phyloP scores from a whole-genome alignment of 2,329 filamentous ascomycete species.

The Talaromyces islandicus region DNA sequence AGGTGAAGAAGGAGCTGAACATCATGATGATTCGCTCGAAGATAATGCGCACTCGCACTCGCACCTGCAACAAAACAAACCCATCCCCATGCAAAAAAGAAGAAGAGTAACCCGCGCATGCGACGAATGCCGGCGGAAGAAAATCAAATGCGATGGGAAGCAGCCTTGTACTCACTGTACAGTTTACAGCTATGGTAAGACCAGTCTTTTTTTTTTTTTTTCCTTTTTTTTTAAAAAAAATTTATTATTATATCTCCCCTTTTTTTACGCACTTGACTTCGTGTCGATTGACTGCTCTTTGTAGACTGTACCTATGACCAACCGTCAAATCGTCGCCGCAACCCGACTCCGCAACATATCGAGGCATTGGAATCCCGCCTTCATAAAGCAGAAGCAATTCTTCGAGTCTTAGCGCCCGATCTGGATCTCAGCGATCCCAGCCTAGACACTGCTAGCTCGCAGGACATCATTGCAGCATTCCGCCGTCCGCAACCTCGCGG shows the following conservation, averaged over 20 bases:
- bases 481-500: constrained; percentile 27
- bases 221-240: too few species aligned
- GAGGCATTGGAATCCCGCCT: constrained; percentile 79
- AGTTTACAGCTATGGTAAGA: constrained; percentile 92
- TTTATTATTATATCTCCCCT: too few species aligned
- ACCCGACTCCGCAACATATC: constrained; percentile 87
- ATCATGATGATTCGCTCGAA: constrained; percentile 8
- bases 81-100: constrained; percentile 64
- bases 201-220: neutral
- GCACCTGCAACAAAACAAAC: constrained; percentile 23
- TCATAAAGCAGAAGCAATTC: constrained; percentile 72
- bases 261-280: neutral
- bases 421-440: constrained; percentile 79
- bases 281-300: neutral
- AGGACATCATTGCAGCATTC: constrained; percentile 51
- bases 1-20: constrained; percentile 11
- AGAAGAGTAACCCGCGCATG: constrained; percentile 74
- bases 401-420: constrained; percentile 75
- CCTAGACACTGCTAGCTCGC: constrained; percentile 69
- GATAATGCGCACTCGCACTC: constrained; percentile 16
- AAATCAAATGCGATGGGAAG: constrained; percentile 83
- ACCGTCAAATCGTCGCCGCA: constrained; percentile 82
- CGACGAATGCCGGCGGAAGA: constrained; percentile 77
- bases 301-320: constrained; percentile 93
- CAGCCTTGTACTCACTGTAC: constrained; percentile 93